Evolutionary conservation across 2,329 filamentous ascomycete species (phyloP), one percentile per base, ranked within the genome.

Genomic region (Aschersonia sp.): DNA sequence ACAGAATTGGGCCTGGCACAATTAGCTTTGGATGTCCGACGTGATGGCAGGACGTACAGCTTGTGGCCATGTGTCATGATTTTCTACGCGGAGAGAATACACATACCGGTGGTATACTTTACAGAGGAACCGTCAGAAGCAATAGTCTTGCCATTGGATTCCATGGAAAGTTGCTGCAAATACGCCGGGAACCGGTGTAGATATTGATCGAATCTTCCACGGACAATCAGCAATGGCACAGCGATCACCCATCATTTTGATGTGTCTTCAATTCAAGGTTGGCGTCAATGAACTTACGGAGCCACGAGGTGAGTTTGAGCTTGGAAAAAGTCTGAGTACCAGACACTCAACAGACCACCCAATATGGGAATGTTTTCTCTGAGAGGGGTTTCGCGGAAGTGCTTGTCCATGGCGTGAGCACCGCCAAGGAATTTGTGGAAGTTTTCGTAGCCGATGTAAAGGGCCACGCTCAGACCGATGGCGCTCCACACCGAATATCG

Each of bases 401-500:
- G 92, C 73, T 88, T 89, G 74, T 98, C 92, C 89, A 98, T 96
- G 62, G 87, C 88, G 63, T 98, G 85, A 47, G 88, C 92, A 66
- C 92, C 92, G 53, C 84, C 81, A 47, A 97, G 78, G 79, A 98
- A 96, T 70, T 94, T 78, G 69, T 92, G 80, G 76, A 97, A 98
- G 78, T 96, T 96, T 65, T 97, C 89, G 67, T 77, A 98, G 64
- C 92, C 92, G 64, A 98, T 85, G 74, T 96, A 95, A 55, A 98
- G 77, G 57, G 84, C 84, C 50, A 98, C 89, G 54, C 88, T 95
- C 53, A 98, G 74, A 58, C 92, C 92, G 62, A 98, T 98, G 65
- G 92, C 92, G 57, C 89, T 95, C 92, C 92, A 98, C 56, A 98
- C 92, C 51, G 89, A 95, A 79, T 98, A 98, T 51, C 92, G 85